A percentile compares a stretch with the other conserved stretches of the same genome.
These are phyloP conservation scores for Hyphodiscus sp. DNA, from an alignment of 2,329 filamentous ascomycete species.

Conservation along the genomic window DNA sequence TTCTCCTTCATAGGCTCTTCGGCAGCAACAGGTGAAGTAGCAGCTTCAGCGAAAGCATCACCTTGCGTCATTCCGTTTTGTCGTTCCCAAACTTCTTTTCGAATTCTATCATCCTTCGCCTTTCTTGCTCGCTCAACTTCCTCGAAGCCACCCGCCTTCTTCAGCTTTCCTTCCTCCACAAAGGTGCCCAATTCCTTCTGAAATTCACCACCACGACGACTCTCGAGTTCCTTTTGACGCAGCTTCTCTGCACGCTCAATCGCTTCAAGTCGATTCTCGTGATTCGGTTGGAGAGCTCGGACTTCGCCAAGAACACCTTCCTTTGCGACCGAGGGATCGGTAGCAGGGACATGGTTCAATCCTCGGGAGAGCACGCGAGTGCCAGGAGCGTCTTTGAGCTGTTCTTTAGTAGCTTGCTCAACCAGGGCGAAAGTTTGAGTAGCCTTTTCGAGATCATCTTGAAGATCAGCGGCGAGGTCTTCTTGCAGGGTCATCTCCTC, in stretches of 20 bases:
- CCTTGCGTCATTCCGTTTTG: conserved; percentile 45
- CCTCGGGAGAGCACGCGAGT: conserved; percentile 50
- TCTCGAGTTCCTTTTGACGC: conserved; percentile 80
- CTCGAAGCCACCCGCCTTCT: conserved; percentile 93
- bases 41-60: conserved; percentile 16
- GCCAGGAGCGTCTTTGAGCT: conserved; percentile 68
- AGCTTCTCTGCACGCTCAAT: conserved; percentile 96
- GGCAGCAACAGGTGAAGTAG: conserved; percentile 7
- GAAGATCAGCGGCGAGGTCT: conserved; percentile 83
- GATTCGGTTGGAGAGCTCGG: conserved; percentile 86
- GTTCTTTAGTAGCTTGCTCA: conserved; percentile 96
- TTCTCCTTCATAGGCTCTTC: conserved; percentile 4
- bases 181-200: conserved; percentile 80
- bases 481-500: conserved; percentile 95
- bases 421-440: conserved; percentile 89
- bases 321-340: conserved; percentile 76
- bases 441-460: conserved; percentile 93
- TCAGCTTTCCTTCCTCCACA: conserved; percentile 83
- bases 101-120: conserved; percentile 78
- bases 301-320: conserved; percentile 91
- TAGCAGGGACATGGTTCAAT: conserved; percentile 43
- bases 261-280: conserved; percentile 85
- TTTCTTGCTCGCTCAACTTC: conserved; percentile 82
- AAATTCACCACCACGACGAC: conserved; percentile 61
- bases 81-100: conserved; percentile 70